These are phyloP conservation scores for Stagonosporopsis tanaceti DNA, from an alignment of 2,329 filamentous ascomycete species.

Conservation along the genomic window DNA sequence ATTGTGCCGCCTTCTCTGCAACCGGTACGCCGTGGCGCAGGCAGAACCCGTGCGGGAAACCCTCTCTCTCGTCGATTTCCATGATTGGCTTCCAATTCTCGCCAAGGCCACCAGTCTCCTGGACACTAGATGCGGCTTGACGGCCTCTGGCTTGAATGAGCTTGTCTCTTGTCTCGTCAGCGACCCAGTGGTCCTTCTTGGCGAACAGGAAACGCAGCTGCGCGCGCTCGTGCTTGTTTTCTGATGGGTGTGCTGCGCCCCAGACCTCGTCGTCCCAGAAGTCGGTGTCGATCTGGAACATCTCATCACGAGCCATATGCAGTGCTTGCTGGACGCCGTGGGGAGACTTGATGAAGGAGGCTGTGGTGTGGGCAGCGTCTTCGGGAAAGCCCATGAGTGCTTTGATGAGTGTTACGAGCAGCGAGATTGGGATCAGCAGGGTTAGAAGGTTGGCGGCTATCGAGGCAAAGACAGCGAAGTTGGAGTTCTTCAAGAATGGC, in stretches of 20 bases:
- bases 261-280: slow-evolving; percentile 67
- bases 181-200: slow-evolving; percentile 68
- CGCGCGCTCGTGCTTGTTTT: slow-evolving; percentile 47
- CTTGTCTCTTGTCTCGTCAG: slow-evolving; percentile 63
- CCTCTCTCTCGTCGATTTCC: slow-evolving; percentile 62
- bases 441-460: slow-evolving; percentile 55
- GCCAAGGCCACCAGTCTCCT: slow-evolving; percentile 19
- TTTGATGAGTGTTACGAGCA: slow-evolving; percentile 54
- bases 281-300: slow-evolving; percentile 63
- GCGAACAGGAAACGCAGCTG: slow-evolving; percentile 67
- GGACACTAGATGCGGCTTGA: slow-evolving; percentile 6
- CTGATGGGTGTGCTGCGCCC: slow-evolving; percentile 54
- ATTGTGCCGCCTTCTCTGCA: slow-evolving; percentile 59
- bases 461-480: slow-evolving; percentile 36
- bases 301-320: slow-evolving; percentile 66
- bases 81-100: slow-evolving; percentile 58
- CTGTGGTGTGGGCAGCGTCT: slow-evolving; percentile 58
- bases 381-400: slow-evolving; percentile 53
- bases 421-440: slow-evolving; percentile 49
- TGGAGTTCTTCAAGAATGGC: slow-evolving; percentile 38
- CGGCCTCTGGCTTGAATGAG: slow-evolving; percentile 57
- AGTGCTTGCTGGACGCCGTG: slow-evolving; percentile 64
- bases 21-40: slow-evolving; percentile 59
- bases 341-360: slow-evolving; percentile 58
- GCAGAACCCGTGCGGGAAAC: slow-evolving; percentile 68